phyloP scores from a whole-genome alignment of 2,329 filamentous ascomycete species.

The Beauveria pseudobassiana region DNA sequence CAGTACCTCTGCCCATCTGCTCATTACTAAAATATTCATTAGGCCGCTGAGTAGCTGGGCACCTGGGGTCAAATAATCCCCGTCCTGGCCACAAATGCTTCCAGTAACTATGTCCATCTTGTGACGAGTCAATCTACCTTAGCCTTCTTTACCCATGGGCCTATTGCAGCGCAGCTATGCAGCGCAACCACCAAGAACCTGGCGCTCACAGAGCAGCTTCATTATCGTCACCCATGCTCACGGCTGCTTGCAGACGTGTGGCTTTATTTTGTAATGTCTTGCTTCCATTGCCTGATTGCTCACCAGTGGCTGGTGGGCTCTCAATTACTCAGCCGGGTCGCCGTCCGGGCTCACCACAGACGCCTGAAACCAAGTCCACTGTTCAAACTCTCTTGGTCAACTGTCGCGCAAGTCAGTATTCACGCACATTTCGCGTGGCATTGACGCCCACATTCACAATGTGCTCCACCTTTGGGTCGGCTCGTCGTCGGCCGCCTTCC shows the following conservation, averaged over 20 bases:
- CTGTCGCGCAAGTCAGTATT: neutral
- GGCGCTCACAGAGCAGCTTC: neutral
- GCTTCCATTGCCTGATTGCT: neutral
- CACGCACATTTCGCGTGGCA: neutral
- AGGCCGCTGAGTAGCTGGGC: neutral
- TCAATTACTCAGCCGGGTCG: neutral
- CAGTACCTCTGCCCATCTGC: neutral
- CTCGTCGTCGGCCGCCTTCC: neutral
- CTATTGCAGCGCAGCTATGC: no score
- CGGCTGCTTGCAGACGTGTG: neutral
- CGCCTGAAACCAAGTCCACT: slow-evolving; percentile 5
- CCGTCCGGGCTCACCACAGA: neutral
- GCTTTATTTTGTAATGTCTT: neutral
- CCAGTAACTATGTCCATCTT: neutral
- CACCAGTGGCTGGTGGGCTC: neutral
- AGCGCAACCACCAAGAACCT: neutral
- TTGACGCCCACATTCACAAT: neutral
- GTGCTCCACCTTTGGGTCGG: neutral
- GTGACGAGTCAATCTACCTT: slow-evolving; percentile 6
- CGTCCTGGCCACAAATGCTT: neutral
- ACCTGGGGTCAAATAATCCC: neutral
- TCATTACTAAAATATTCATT: neutral
- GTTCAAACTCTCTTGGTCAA: neutral
- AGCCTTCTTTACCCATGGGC: neutral
- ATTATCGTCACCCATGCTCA: neutral